Percentiles rank a stretch among this genome's conserved stretches.
These are phyloP conservation scores for Corinectria fuckeliana DNA, from an alignment of 2,329 filamentous ascomycete genomes.

Conservation along the genomic window DNA sequence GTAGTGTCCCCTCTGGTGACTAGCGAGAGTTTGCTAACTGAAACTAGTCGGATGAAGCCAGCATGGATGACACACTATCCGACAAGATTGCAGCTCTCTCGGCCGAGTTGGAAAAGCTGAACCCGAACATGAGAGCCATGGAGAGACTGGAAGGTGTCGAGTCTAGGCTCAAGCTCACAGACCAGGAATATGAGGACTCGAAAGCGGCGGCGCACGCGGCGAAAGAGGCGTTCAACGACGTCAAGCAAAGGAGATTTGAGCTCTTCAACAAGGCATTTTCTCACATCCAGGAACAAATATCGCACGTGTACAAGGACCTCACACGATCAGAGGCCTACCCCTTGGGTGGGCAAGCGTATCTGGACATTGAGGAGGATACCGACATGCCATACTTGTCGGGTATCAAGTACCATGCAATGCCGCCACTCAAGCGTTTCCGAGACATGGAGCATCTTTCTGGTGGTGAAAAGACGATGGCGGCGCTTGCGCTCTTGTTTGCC, in stretches of 20 bases:
- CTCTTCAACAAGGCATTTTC: constrained; percentile 95
- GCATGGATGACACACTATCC: constrained; percentile 76
- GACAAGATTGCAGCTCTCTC: constrained; percentile 79
- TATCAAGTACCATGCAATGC: constrained; percentile 99
- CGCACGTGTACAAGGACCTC: constrained; percentile 91
- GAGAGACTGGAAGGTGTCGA: constrained; percentile 89
- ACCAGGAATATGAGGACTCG: constrained; percentile 88
- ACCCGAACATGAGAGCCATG: constrained; percentile 95
- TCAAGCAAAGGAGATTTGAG: constrained; percentile 84
- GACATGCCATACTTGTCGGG: constrained; percentile 95
- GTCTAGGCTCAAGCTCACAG: constrained; percentile 79
- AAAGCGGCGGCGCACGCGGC: constrained; percentile 75
- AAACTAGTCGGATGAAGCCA: constrained; percentile 68
- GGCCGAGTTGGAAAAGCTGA: constrained; percentile 87
- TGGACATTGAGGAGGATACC: constrained; percentile 93
- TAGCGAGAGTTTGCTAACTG: constrained; percentile 36
- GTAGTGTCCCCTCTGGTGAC: constrained; percentile 37
- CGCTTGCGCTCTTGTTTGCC: constrained; percentile 92
- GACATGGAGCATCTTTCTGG: constrained; percentile 99
- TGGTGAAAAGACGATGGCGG: constrained; percentile 98
- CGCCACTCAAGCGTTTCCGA: constrained; percentile 94
- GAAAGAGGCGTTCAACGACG: constrained; percentile 81
- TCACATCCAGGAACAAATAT: constrained; percentile 95
- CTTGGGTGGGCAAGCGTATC: constrained; percentile 85
- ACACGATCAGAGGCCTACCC: constrained; percentile 91